phyloP scores from a whole-genome alignment of 2,329 filamentous ascomycete genomes.

The Arthrobotrys musiformis region DNA sequence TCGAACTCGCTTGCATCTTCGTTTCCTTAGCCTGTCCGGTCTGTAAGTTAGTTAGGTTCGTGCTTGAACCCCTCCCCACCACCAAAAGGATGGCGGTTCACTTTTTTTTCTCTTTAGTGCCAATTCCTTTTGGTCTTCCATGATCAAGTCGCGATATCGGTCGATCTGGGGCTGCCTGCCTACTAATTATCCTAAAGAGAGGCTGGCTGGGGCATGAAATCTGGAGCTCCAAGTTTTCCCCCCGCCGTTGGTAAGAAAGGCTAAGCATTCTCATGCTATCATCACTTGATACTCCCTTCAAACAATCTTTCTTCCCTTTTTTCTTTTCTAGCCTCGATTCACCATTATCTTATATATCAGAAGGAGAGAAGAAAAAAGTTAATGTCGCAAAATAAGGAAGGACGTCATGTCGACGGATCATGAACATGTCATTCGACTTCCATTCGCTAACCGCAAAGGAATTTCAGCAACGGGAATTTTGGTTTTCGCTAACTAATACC shows the following conservation, averaged over 20 bases:
- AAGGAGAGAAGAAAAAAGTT: neutral
- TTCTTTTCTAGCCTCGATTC: neutral
- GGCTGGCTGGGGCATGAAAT: no score
- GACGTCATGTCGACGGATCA: constrained; percentile 27
- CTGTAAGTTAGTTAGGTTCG: neutral
- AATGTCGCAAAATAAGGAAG: neutral
- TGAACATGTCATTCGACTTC: constrained; percentile 26
- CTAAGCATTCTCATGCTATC: constrained; percentile 24
- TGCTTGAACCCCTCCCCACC: no score
- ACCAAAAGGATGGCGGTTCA: no score
- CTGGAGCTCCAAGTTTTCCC: no score
- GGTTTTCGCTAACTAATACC: neutral
- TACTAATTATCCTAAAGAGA: no score
- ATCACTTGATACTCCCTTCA: constrained; percentile 32
- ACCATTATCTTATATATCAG: neutral
- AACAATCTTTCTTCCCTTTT: neutral
- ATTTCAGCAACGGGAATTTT: neutral
- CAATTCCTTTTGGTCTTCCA: no score
- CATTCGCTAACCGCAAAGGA: neutral
- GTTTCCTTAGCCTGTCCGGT: neutral
- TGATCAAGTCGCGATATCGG: constrained; percentile 23
- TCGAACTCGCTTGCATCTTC: constrained; percentile 6
- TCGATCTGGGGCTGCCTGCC: neutral
- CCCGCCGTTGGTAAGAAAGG: neutral
- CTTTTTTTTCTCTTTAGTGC: no score